Conservation (phyloP, 495 filamentous ascomycete species). For the Tuber magnatum region DNA sequence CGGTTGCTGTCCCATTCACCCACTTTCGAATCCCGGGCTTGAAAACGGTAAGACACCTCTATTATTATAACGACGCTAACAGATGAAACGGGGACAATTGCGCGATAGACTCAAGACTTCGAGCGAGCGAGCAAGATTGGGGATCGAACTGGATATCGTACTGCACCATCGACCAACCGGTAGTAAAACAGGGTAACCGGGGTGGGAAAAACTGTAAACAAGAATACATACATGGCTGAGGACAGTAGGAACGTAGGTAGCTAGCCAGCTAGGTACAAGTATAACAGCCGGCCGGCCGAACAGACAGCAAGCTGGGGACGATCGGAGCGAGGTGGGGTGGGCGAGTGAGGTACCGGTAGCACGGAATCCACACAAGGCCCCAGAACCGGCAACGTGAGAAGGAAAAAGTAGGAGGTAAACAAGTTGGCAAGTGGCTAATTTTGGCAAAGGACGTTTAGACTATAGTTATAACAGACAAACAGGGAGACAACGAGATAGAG, state of each 20-base stretch:
- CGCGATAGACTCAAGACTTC: background rate
- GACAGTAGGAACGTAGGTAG: no score
- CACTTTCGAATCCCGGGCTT: background rate
- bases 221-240: background rate
- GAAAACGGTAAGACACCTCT: background rate
- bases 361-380: background rate
- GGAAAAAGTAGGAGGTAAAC: background rate
- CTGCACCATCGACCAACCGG: no score
- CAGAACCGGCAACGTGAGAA: background rate
- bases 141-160: no score
- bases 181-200: background rate
- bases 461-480: conserved; percentile 16
- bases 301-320: background rate
- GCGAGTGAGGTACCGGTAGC: background rate
- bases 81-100: background rate
- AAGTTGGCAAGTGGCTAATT: background rate
- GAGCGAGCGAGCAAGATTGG: background rate
- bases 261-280: background rate
- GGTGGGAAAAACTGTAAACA: background rate
- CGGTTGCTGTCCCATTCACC: background rate
- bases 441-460: conserved; percentile 13
- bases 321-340: background rate
- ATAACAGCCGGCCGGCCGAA: background rate
- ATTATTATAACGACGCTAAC: background rate
- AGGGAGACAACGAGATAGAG: background rate